Evolutionary conservation across 1,139 yeast genomes (phyloP).

Genomic region (Candida labiduridarum): DNA sequence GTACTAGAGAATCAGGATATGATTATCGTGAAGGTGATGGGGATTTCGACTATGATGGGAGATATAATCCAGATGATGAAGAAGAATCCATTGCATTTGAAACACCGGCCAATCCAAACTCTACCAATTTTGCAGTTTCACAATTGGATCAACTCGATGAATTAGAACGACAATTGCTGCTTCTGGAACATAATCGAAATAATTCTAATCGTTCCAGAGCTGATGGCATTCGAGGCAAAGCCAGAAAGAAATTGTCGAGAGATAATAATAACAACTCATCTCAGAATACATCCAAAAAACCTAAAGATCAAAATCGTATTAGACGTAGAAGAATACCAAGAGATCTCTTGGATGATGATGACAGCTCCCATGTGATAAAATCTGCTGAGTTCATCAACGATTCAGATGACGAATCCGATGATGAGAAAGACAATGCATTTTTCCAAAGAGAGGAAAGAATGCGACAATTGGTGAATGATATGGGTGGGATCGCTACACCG

Average conservation of each 20-base stretch:
- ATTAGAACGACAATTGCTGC: slow-evolving; percentile 27
- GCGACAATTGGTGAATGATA: slow-evolving; percentile 39
- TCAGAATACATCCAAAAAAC: slow-evolving; percentile 1
- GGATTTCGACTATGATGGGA: slow-evolving; percentile 17
- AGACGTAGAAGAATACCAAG: slow-evolving; percentile 13
- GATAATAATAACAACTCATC: background rate
- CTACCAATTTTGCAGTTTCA: slow-evolving; percentile 20
- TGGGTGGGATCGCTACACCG: slow-evolving; percentile 47
- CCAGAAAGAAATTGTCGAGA: slow-evolving; percentile 20
- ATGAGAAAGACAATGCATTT: slow-evolving; percentile 54
- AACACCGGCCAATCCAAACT: slow-evolving; percentile 23
- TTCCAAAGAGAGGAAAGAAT: slow-evolving; percentile 61
- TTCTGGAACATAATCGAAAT: background rate
- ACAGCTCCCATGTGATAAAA: slow-evolving; percentile 25
- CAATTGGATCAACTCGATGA: slow-evolving; percentile 38
- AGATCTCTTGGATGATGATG: slow-evolving; percentile 22
- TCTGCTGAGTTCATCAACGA: slow-evolving; percentile 60
- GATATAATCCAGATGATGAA: slow-evolving; percentile 22
- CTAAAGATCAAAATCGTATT: background rate
- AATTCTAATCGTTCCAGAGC: background rate
- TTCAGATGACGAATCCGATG: slow-evolving; percentile 71
- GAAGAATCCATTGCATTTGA: slow-evolving; percentile 39
- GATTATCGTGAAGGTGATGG: slow-evolving; percentile 22
- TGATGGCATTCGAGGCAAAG: slow-evolving; percentile 20
- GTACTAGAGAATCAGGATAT: slow-evolving; percentile 23